Base-by-base conservation (phyloP, 2,329 filamentous ascomycete species). In the Hypomyces perniciosus region DNA sequence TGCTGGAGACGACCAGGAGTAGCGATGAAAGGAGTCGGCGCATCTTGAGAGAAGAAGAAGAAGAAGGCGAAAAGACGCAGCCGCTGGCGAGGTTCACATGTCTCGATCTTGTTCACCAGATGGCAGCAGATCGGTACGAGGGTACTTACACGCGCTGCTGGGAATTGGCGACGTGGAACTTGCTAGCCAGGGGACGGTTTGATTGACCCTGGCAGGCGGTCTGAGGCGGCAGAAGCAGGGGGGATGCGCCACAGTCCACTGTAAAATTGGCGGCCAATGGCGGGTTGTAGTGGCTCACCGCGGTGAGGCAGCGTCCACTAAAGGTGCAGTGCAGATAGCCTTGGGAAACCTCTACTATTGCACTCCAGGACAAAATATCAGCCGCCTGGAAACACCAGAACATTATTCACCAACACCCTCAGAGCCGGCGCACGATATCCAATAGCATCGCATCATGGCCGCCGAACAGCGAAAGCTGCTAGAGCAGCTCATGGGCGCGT, bases 401-500 rank as follows among this genome's bases (percentile, higher is more conserved):
- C 37, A 42, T 30, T 29, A 28, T 45, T 20, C 10, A 13, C 31
- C 40, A 40, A 7, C 45, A 31, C 40, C 6, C 35, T n/a, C 8
- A 41, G 44, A 12, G 13, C 38, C 10, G 13, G 38, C 38, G 38
- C 38, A 40, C 13, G 8, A 20, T 8, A 8, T 20, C 5, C 8
- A 31, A 46, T 10, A 8, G 40, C 44, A 33, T 26, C 29, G 10
- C 43, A 53, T 71, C 45, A 96, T 97, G 92, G 92, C 92, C 51
- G 91, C 92, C 59, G 93, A 99, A 83, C 92, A 96, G 74, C 85
- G 93, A 68, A 95, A 95, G 82, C 86, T 97, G 79, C 88, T 99
- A 50, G 93, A 97, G 83, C 93, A 99, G 78, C 85, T 93, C 61
- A 90, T 95, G 83, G 89, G 88, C 66, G 81, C 81, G 57, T 85